These are phyloP conservation scores for Meyerozyma sp. DNA, from an alignment of 1,139 yeast species.

Conservation along the genomic window DNA sequence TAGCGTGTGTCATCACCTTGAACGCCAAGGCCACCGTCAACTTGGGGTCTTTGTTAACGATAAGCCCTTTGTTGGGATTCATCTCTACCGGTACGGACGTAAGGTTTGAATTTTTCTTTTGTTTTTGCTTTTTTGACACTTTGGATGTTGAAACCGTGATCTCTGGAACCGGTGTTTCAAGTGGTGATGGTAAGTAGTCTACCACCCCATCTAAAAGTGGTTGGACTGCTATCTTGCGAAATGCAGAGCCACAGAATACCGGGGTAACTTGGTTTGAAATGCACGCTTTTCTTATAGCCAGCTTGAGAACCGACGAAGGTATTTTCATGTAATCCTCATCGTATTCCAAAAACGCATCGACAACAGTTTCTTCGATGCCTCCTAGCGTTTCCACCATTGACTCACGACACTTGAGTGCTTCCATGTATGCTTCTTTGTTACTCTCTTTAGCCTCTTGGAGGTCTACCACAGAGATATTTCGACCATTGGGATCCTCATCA, in stretches of 20 bases:
- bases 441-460: conserved; percentile 22
- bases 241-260: conserved; percentile 88
- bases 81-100: conserved; percentile 27
- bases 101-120: conserved; percentile 5
- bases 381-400: conserved; percentile 80
- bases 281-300: conserved; percentile 62
- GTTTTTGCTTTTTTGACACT: conserved; percentile 6
- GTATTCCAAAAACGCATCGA: conserved; percentile 69
- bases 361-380: conserved; percentile 70
- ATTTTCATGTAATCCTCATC: conserved; percentile 67
- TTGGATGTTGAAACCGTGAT: conserved; percentile 25
- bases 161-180: conserved; percentile 57
- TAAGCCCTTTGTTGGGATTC: conserved; percentile 42
- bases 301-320: conserved; percentile 44
- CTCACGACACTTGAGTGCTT: conserved; percentile 57
- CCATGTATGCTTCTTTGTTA: conserved; percentile 35
- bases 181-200: conserved; percentile 77
- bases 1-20: conserved; percentile 83
- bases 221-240: conserved; percentile 89
- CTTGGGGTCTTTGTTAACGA: conserved; percentile 50
- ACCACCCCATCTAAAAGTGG: conserved; percentile 83
- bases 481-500: conserved; percentile 45
- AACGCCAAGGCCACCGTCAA: conserved; percentile 82
- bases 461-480: conserved; percentile 46
- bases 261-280: conserved; percentile 60